Percentiles rank a stretch among this genome's conserved stretches.
These are phyloP conservation scores for Ophioceras dolichostomum DNA, from an alignment of 2,329 filamentous ascomycete species.

Conservation along the genomic window DNA sequence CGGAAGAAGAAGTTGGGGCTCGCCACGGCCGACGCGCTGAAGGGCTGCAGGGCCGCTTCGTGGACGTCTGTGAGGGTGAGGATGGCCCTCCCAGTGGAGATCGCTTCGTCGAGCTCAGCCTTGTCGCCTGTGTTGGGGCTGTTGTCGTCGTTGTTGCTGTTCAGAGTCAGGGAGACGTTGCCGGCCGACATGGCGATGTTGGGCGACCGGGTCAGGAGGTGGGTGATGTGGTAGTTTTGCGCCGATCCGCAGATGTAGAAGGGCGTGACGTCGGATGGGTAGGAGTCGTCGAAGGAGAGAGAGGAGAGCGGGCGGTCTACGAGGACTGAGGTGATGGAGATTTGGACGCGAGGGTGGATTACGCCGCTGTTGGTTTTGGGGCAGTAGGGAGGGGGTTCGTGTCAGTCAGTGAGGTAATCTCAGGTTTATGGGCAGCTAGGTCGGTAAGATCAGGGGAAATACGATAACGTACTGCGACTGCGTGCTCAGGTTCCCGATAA, in stretches of 20 bases:
- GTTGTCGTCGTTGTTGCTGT: neutral
- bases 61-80: neutral
- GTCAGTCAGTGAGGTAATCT: too few relatives aligned
- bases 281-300: constrained; percentile 17
- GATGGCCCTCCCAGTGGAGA: too few relatives aligned
- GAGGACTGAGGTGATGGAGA: constrained; percentile 6
- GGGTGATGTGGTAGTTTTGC: constrained; percentile 25
- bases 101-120: neutral
- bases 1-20: neutral
- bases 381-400: too few relatives aligned
- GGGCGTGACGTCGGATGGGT: constrained; percentile 24
- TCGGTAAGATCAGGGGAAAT: too few relatives aligned
- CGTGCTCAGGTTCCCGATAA: constrained; percentile 13
- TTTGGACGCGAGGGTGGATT: neutral
- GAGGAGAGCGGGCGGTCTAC: constrained; percentile 21
- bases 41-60: neutral
- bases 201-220: constrained; percentile 27
- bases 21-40: neutral
- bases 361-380: too few relatives aligned
- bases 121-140: neutral
- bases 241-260: constrained; percentile 30
- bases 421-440: too few relatives aligned
- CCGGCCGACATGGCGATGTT: constrained; percentile 12
- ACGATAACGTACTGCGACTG: constrained; percentile 17
- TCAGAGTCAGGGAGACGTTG: neutral